These are phyloP conservation scores for Populus trichocarpa DNA, from an alignment of 441 rosid species.

Conservation along the genomic window DNA sequence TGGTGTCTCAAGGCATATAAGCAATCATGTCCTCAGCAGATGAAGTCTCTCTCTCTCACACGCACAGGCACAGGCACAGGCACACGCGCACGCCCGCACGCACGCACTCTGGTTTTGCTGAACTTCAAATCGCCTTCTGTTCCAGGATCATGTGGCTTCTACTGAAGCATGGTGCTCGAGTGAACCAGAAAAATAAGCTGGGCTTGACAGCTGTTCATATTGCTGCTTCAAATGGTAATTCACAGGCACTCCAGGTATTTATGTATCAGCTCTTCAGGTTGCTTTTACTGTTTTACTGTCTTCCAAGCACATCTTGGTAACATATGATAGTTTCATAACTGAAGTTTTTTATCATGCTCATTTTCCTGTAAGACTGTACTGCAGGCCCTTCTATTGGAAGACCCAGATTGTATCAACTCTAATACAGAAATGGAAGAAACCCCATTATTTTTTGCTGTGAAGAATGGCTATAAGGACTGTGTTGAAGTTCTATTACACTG, in stretches of 20 bases:
- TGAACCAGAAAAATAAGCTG: conserved; percentile 59
- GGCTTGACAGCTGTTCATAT: conserved; percentile 68
- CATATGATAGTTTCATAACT: not conserved
- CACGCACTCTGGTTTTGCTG: not conserved
- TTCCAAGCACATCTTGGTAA: not conserved
- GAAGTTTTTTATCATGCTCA: conserved; percentile 5
- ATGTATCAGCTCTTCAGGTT: conserved; percentile 3
- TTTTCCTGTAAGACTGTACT: conserved; percentile 20
- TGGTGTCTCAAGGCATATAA: conserved; percentile 61
- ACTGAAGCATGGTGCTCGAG: conserved; percentile 58
- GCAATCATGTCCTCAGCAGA: conserved; percentile 54
- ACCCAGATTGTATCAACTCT: conserved; percentile 48
- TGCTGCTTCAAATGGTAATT: conserved; percentile 80
- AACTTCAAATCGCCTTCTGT: conserved; percentile 16
- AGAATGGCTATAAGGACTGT: conserved; percentile 64
- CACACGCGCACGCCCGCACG: not conserved
- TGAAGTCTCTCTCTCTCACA: conserved; percentile 27
- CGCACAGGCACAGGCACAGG: not conserved
- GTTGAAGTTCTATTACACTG: conserved; percentile 65
- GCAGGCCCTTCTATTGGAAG: conserved; percentile 53
- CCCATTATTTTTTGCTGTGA: conserved; percentile 83
- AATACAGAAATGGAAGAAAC: conserved; percentile 75
- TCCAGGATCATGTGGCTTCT: conserved; percentile 65
- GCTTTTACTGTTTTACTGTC: not conserved
- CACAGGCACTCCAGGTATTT: conserved; percentile 66